Evolutionary conservation across 106 monocot species (phyloP), one percentile per base, ranked within the genome.

Genomic region (Apostasia ramifera): DNA sequence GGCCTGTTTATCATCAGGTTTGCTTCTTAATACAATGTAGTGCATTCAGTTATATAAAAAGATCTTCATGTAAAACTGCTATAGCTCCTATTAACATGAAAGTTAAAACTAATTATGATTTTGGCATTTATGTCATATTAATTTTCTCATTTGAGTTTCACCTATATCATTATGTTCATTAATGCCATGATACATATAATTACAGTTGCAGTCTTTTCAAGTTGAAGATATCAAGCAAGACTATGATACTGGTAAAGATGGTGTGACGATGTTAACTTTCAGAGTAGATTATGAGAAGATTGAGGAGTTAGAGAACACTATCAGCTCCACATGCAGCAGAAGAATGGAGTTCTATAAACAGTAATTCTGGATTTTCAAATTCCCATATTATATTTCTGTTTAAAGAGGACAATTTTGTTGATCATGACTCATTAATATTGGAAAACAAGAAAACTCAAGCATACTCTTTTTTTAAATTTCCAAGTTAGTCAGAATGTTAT

Each of bases 1-100:
- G 95, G 45, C 69, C 78, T 8, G 77, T 97, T 9, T 97, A 92
- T 57, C 95, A 92, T 81, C 95, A 97, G 95, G 95, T 92, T 40
- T 10, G 45, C 43, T 64, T 58, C 65, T 53, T 69, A 26, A 26
- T 26, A 26, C 26, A 26, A 26, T 26, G 26, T 26, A 26, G 26
- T 26, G 26, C 26, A 26, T 26, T 26, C 26, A 26, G 26, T 26
- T 26, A 26, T 26, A 26, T 26, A 26, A 26, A 26, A 26, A 26
- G 26, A 26, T 26, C 26, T 26, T 26, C 26, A 26, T 26, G 26
- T 26, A 26, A 26, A 6, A 53, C 39, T 47, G 3, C 53, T 53
- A 12, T 2, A 53, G 53, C 53, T 53, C 53, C 8, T 53, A 8
- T 1, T 53, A 53, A 9, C 13, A 9, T 5, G 53, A 9, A 12